Evolutionary conservation across 2,329 filamentous ascomycete genomes (phyloP).

Genomic region (Fusarium sp.): DNA sequence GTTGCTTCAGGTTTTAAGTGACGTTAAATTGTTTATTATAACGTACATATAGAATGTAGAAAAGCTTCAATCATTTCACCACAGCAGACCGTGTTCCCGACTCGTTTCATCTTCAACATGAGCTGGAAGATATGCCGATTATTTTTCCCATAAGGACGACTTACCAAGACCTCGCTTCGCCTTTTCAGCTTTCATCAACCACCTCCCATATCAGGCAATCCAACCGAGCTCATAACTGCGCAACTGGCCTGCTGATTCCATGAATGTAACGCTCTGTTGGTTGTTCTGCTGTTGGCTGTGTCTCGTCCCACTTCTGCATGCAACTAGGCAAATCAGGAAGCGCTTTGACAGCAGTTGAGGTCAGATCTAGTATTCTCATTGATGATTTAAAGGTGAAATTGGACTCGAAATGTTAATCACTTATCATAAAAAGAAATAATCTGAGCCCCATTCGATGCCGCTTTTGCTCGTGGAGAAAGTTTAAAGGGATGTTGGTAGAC

Average conservation of each 20-base stretch:
- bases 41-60: not conserved
- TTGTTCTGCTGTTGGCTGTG: constrained; percentile 12
- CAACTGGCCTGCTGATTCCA: fast-evolving
- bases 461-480: fast-evolving
- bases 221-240: not conserved
- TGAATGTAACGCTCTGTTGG: not conserved
- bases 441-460: not conserved
- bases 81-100: too few relatives aligned
- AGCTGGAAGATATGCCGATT: not conserved
- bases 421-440: not conserved
- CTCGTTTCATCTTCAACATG: too few relatives aligned
- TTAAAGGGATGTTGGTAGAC: not conserved
- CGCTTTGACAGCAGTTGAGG: not conserved
- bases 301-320: constrained; percentile 11
- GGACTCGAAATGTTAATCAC: not conserved
- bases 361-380: too few relatives aligned
- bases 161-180: not conserved
- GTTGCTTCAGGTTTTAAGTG: not conserved
- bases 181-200: not conserved
- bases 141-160: not conserved
- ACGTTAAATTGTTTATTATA: fast-evolving
- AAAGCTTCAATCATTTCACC: too few relatives aligned
- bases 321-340: constrained; percentile 5
- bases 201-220: not conserved
- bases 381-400: not conserved